Evolutionary conservation across 2,329 filamentous ascomycete genomes (phyloP), one percentile per base, ranked within the genome.

Genomic region (Aulographum hederae): DNA sequence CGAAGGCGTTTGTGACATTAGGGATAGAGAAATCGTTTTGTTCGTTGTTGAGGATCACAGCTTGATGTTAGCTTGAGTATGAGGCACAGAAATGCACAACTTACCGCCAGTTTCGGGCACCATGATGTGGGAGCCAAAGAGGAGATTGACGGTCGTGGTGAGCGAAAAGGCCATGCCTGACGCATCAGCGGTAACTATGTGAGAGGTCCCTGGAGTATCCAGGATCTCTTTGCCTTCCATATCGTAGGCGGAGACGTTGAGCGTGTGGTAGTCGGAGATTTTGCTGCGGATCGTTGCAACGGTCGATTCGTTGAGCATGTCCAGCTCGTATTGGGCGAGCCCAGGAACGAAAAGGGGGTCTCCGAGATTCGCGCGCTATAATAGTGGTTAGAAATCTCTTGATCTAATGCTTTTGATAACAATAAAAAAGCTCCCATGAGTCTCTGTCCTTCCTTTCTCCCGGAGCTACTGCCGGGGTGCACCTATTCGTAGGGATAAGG

Each of bases 91-190:
- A 38, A 63, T 59, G 50, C 62, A 52, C 59, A 91, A 69, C 34
- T 91, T 80, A 35, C 93, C 65, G 13, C 85, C 85, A 0, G 82
- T 85, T 42, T 76, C 67, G 0, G 82, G 80, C 1, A 86, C 77
- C 54, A 92, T 71, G 39, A 92, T 52, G 14, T 72, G 64, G 18
- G 73, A 76, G 28, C 86, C 86, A 43, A 92, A 95, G 3, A 89
- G 63, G 4, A 89, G 62, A 52, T 94, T 94, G 34, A 94, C 61
- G 0, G 86, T 94, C 1, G 82, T 89, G 0, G 85, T 94, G 10
- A 84, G 63, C 1, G 78, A 77, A 21, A 91, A 67, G 2, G 82
- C 73, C 50, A 93, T 61, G 5, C 85, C 85, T 0, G 66, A 63
- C 5, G 54, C 52, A 50, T 94, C 86, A 0, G 75, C 72, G 0